Evolutionary conservation across 2,329 filamentous ascomycete species (phyloP), one percentile per base, ranked within the genome.

Genomic region (Colletotrichum godetiae): DNA sequence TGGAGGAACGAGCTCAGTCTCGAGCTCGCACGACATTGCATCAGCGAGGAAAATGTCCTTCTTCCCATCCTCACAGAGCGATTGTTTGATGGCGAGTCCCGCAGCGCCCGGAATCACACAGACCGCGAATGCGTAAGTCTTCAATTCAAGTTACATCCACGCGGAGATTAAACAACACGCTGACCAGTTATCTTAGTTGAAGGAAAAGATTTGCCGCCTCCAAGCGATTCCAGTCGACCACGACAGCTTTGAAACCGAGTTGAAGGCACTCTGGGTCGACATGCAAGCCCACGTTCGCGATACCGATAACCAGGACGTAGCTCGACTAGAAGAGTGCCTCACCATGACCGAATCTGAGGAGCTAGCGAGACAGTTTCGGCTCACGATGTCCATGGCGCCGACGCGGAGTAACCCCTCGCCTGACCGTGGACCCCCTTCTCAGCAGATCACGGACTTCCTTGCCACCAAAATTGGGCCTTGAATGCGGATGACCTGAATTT

Each of bases 1-100:
- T 74, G 72, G 72, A 67, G 68, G 11, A 68, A 68, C 11, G 72
- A 72, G 22, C 55, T 74, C 10, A 68, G 62, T 0, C 68, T 74
- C 4, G 72, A 74, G 31, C 72, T 74, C 6, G 72, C 72, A n/a
- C n/a, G 72, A 15, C 72, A 74, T 27, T 74, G 72, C 27, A 60
- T 72, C 22, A 72, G 68, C 27, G 72, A 74, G 22, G 68, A 72
- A 29, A 58, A 68, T 46, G 37, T 74, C 2, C 53, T 74, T n/a
- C 57, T 72, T 4, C 72, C 72, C 2, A 31, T 27, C 11, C 63
- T 74, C 12, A 63, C 31, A 24, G 62, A 67, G 10, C 62, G 53
- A 7, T 35, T 74, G 24, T 19, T 37, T 3, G 72, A 74, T 49
- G 72, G 72, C 27, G 33, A 29, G n/a, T 62, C 68, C 6, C 37